Conservation (phyloP, 768 basidiomycete genomes). For the Auricularia cornea region DNA sequence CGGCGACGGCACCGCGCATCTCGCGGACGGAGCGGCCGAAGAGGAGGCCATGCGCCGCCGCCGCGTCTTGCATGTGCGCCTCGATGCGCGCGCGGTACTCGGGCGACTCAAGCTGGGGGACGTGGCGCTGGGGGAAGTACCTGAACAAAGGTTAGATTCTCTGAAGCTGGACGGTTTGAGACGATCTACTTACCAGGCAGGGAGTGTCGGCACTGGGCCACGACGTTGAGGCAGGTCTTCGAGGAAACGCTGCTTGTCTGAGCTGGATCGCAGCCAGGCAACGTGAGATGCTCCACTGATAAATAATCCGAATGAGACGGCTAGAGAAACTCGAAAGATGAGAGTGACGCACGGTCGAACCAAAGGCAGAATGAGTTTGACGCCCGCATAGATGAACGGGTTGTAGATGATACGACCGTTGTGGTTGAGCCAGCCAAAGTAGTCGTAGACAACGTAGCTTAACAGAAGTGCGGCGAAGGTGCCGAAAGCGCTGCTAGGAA, state of each 20-base stretch:
- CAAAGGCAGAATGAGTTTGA: not conserved
- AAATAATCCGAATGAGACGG: not conserved
- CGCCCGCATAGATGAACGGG: not conserved
- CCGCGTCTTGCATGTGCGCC: not conserved
- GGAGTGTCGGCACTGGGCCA: not conserved
- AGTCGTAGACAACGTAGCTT: not conserved
- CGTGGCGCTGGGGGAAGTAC: not conserved
- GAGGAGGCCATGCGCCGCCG: not conserved
- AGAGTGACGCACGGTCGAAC: not conserved
- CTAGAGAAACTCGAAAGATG: not conserved
- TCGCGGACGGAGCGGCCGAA: not conserved
- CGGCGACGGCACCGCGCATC: not conserved
- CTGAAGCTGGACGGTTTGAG: too few species aligned
- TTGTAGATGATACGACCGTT: not conserved
- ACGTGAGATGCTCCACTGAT: not conserved
- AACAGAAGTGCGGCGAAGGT: not conserved
- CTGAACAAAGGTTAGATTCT: too few species aligned
- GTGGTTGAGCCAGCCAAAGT: not conserved
- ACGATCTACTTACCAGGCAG: not conserved
- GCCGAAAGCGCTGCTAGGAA: too few species aligned
- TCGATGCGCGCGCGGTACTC: not conserved
- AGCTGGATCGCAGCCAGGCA: not conserved
- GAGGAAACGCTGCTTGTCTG: not conserved
- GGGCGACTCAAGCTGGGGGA: not conserved
- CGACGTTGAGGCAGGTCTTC: not conserved